Evolutionary conservation across 305 asterid species (phyloP).

Genomic region (Ilex paraguariensis): DNA sequence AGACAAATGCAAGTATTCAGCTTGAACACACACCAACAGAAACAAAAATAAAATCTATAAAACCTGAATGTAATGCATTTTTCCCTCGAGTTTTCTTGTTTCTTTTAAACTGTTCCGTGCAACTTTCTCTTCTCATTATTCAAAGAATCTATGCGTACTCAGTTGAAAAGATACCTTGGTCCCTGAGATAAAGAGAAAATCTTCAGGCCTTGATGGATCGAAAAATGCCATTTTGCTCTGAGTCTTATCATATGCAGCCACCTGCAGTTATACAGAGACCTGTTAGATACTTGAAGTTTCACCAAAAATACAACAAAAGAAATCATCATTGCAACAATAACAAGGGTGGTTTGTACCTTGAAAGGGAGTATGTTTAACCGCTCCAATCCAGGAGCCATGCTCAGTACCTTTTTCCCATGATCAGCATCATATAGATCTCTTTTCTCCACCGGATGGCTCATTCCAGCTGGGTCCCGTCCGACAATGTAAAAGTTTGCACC

Average conservation of each 20-base stretch:
- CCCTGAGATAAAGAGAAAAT: background rate
- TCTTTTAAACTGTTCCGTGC: background rate
- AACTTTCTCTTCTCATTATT: background rate
- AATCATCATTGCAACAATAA: too few relatives aligned
- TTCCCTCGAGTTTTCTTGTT: too few relatives aligned
- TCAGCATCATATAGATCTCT: background rate
- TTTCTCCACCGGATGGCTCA: background rate
- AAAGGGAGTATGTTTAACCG: background rate
- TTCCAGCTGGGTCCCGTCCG: too few relatives aligned
- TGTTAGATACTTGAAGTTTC: too few relatives aligned
- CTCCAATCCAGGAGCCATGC: background rate
- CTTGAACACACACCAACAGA: background rate
- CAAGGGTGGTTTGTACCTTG: background rate
- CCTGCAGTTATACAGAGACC: background rate
- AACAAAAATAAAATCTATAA: background rate
- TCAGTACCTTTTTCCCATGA: background rate
- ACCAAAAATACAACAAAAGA: too few relatives aligned
- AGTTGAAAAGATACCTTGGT: background rate
- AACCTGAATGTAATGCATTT: too few relatives aligned
- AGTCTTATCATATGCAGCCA: background rate
- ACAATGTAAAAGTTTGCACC: too few relatives aligned
- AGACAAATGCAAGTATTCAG: background rate
- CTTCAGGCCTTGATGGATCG: background rate
- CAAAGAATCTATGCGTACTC: background rate
- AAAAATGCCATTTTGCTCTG: background rate